Conservation (phyloP, 2,329 filamentous ascomycete genomes). For the Pseudopithomyces chartarum region DNA sequence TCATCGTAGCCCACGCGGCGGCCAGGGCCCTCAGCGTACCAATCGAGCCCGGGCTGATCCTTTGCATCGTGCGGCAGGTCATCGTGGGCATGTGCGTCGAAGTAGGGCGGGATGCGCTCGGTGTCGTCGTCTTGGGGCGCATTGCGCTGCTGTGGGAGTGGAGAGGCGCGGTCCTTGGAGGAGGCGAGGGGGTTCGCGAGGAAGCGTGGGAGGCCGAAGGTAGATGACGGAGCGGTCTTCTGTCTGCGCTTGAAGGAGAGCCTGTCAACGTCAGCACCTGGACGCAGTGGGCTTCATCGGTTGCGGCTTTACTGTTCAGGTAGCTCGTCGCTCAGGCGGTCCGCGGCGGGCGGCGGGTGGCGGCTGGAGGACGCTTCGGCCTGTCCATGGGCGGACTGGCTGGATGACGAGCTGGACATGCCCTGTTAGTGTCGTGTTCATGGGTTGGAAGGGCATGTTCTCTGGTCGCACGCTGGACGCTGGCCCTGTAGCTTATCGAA, state of each 20-base stretch:
- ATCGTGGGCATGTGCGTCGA: slow-evolving; percentile 45
- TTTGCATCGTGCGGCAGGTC: slow-evolving; percentile 50
- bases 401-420: slow-evolving; percentile 46
- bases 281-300: background rate
- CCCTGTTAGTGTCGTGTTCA: slow-evolving; percentile 37
- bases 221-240: slow-evolving; percentile 48
- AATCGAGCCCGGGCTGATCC: slow-evolving; percentile 64
- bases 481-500: slow-evolving; percentile 1
- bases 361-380: slow-evolving; percentile 54
- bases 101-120: slow-evolving; percentile 49
- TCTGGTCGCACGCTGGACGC: slow-evolving; percentile 25
- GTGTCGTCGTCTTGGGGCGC: slow-evolving; percentile 33
- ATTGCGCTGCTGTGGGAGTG: slow-evolving; percentile 29
- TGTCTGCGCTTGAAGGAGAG: slow-evolving; percentile 76
- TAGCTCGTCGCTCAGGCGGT: slow-evolving; percentile 47
- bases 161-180: slow-evolving; percentile 34
- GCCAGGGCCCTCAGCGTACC: slow-evolving; percentile 88
- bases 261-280: slow-evolving; percentile 26
- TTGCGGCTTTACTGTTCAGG: slow-evolving; percentile 48
- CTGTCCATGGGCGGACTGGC: slow-evolving; percentile 40
- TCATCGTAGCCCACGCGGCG: slow-evolving; percentile 93
- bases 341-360: slow-evolving; percentile 37
- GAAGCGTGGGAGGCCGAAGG: slow-evolving; percentile 52
- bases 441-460: slow-evolving; percentile 28
- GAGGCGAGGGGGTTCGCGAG: slow-evolving; percentile 47